Conservation (phyloP, 352 stramenopile species). For the Bremia lactucae region DNA sequence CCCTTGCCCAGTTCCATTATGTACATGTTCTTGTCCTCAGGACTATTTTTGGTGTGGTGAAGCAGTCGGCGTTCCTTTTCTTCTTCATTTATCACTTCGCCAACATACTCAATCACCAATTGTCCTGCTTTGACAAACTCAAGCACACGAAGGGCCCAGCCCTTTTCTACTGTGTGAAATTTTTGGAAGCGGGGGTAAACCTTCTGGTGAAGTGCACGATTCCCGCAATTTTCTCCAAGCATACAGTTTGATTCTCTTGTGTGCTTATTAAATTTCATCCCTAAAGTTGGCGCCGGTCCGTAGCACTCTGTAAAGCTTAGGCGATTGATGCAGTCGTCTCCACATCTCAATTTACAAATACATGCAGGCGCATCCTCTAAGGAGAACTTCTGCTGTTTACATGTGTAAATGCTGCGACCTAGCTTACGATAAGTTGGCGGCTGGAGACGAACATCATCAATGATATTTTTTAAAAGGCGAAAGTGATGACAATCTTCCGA, state of each 20-base stretch:
- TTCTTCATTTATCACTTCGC: slow-evolving; percentile 90
- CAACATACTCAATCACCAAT: slow-evolving; percentile 91
- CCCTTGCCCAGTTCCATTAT: slow-evolving; percentile 89
- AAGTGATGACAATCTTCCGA: slow-evolving; percentile 67
- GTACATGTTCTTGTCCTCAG: slow-evolving; percentile 94
- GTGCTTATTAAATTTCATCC: slow-evolving; percentile 60
- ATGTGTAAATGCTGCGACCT: slow-evolving; percentile 74
- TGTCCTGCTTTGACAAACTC: slow-evolving; percentile 75
- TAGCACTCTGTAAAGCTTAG: slow-evolving; percentile 89
- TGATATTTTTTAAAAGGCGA: slow-evolving; percentile 45
- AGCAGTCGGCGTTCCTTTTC: slow-evolving; percentile 84
- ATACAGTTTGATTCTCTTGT: slow-evolving; percentile 85
- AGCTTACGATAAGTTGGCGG: slow-evolving; percentile 72
- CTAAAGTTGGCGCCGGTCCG: slow-evolving; percentile 45
- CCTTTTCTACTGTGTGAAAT: slow-evolving; percentile 82
- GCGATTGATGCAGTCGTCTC: slow-evolving; percentile 91
- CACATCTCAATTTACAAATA: slow-evolving; percentile 67
- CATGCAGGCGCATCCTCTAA: slow-evolving; percentile 73
- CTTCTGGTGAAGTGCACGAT: slow-evolving; percentile 82
- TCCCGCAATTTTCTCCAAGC: slow-evolving; percentile 85
- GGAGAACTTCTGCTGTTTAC: slow-evolving; percentile 67
- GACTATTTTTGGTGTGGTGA: slow-evolving; percentile 76
- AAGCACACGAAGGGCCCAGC: slow-evolving; percentile 82
- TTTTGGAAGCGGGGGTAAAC: slow-evolving; percentile 60
- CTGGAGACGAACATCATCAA: slow-evolving; percentile 67